Evolutionary conservation across 768 basidiomycete species (phyloP).

Genomic region (Lentinula edodes): DNA sequence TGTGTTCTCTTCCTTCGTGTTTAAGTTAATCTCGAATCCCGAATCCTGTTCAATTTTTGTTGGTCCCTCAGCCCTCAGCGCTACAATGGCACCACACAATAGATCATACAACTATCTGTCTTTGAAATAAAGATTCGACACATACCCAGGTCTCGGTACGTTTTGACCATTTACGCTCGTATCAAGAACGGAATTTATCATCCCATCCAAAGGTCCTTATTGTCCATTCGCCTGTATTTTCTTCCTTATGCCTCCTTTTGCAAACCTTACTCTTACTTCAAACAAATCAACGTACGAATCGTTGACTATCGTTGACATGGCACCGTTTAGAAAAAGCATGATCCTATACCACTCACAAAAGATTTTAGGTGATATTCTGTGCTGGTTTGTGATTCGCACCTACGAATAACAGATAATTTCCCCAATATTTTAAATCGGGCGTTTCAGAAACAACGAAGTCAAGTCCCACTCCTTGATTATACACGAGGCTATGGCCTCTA

Average conservation of each 20-base stretch:
- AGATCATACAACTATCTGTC: constrained; percentile 10
- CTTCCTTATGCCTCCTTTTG: constrained; percentile 28
- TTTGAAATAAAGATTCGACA: background rate
- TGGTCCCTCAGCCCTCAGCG: background rate
- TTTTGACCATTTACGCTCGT: constrained; percentile 28
- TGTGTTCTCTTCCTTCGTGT: background rate
- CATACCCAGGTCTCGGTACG: constrained; percentile 29
- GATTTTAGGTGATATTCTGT: constrained; percentile 31
- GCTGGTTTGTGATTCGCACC: constrained; percentile 31
- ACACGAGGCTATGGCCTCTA: constrained; percentile 28
- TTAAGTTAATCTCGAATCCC: background rate
- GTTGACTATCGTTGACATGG: constrained; percentile 62
- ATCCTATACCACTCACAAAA: constrained; percentile 42
- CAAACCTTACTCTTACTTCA: constrained; percentile 29
- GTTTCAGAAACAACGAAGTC: constrained; percentile 35
- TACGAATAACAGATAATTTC: constrained; percentile 40
- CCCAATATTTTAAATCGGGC: constrained; percentile 32
- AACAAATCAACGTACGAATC: constrained; percentile 28
- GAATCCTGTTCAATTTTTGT: background rate
- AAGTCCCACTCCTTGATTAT: constrained; percentile 32
- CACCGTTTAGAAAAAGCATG: constrained; percentile 37
- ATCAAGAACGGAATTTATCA: constrained; percentile 31
- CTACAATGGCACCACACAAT: constrained; percentile 8
- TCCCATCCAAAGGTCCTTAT: constrained; percentile 45
- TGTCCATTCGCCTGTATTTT: constrained; percentile 36